Base-by-base conservation (phyloP, 1,284 basidiomycete genomes). In the Dichomitus squalens region DNA sequence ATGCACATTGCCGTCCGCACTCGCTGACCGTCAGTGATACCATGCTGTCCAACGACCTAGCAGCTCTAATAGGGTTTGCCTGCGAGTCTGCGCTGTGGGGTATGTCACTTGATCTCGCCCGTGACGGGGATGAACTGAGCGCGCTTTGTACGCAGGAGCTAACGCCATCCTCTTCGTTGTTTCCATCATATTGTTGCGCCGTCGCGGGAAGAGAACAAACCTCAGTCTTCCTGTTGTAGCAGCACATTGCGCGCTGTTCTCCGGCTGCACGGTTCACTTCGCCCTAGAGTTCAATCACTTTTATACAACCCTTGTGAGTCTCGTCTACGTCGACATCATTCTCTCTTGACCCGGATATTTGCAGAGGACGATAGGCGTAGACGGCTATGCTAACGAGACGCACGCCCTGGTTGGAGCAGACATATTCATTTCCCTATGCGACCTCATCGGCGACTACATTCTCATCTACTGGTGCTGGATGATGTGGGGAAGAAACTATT, bases 381-480 rank as follows among this genome's bases (percentile, higher is more conserved):
- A 48, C 18, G 49, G 52, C 11, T 76, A 59, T 58, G 61, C 75
- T 2, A 57, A 64, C 35, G 73, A 76, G 60, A 76, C 72, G 0
- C 57, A 40, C 12, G 29, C 33, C n/a, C 67, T 75, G 35, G 38
- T 65, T 0, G 73, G 56, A 3, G 73, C 66, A 1, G 73, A 75
- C 63, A 55, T 71, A 18, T 52, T 76, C 38, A 66, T 77, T 47
- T 76, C 75, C 1, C 54, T 76, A 27, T 70, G 69, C 1, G 75
- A 76, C 63, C 67, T 77, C 36, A 33, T 77, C 14, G 75, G 73
- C 4, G 73, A 78, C 55, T 39, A 71, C 43, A 56, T 72, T 29
- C 70, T 77, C 41, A 58, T 78, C 20, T 78, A 74, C 43, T 75
- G 75, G 33, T 78, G 76, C 61, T 78, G 73, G 69, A 23, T 73